A percentile compares a stretch with the other conserved stretches of the same genome.
phyloP scores from a whole-genome alignment of 192 early-diverging fungal species.

The Umbelopsis sp. region DNA sequence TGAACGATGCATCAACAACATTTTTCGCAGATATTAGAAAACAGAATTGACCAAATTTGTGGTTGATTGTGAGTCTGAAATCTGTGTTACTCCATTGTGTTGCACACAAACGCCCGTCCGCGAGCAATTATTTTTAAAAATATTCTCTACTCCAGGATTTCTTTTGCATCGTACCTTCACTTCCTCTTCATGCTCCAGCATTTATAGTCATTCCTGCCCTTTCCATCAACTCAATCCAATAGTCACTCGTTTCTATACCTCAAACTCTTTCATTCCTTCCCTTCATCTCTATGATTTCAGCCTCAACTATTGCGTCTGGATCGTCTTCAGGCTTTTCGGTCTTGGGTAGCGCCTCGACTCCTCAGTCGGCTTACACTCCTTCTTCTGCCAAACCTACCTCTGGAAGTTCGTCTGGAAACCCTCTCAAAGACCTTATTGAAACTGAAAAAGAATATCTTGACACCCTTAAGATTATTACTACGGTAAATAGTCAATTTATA shows the following conservation, averaged over 20 bases:
- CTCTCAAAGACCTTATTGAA: slow-evolving; percentile 53
- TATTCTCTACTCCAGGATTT: not conserved
- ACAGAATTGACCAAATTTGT: slow-evolving; percentile 15
- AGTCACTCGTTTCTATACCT: not conserved
- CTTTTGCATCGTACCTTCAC: not conserved
- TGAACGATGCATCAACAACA: not conserved
- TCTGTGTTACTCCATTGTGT: not conserved
- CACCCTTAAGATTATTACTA: slow-evolving; percentile 50
- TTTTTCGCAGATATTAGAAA: no score
- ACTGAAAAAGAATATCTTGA: slow-evolving; percentile 56
- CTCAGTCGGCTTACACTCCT: slow-evolving; percentile 21
- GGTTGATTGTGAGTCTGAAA: slow-evolving; percentile 9
- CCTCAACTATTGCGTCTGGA: slow-evolving; percentile 26
- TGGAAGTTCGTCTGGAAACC: slow-evolving; percentile 32
- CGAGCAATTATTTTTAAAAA: not conserved
- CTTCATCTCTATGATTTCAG: slow-evolving; percentile 25
- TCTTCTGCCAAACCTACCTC: slow-evolving; percentile 22
- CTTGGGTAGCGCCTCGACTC: slow-evolving; percentile 4
- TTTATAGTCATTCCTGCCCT: not conserved
- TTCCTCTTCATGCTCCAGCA: not conserved
- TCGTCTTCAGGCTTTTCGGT: slow-evolving; percentile 9
- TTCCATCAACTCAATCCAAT: not conserved
- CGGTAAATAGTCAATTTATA: slow-evolving; percentile 32
- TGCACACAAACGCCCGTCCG: slow-evolving; percentile 1
- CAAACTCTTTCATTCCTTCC: not conserved